Evolutionary conservation across 257 asterid species (phyloP).

Genomic region (Lycium ferocissimum): DNA sequence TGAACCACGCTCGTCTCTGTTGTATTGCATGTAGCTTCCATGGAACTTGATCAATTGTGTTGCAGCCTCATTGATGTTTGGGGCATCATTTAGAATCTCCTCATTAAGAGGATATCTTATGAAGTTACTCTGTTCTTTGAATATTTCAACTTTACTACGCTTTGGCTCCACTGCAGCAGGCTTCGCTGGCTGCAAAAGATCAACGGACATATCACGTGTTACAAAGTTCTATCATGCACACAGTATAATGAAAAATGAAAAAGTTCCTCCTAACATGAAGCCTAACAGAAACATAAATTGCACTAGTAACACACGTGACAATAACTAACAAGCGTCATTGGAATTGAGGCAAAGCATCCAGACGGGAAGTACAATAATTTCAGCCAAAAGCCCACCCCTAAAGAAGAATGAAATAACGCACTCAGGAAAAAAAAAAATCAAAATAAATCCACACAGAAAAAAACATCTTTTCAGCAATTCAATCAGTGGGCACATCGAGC

Average conservation of each 20-base stretch:
- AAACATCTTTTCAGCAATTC: no score
- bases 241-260: not conserved
- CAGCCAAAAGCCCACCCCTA: no score
- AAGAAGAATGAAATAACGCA: not conserved
- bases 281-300: not conserved
- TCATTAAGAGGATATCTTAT: constrained; percentile 96
- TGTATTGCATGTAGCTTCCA: constrained; percentile 94
- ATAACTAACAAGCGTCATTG: not conserved
- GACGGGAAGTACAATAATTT: not conserved
- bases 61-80: constrained; percentile 86
- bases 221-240: not conserved
- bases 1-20: constrained; percentile 91
- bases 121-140: constrained; percentile 90
- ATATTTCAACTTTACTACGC: constrained; percentile 92
- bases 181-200: constrained; percentile 66
- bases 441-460: not conserved
- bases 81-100: constrained; percentile 81
- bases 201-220: constrained; percentile 17
- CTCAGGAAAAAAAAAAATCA: not conserved
- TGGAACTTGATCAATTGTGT: constrained; percentile 95
- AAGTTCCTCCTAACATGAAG: not conserved
- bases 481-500: no score
- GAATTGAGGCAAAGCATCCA: not conserved
- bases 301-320: not conserved
- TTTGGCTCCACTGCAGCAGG: constrained; percentile 71